A percentile compares a stretch with the other conserved stretches of the same genome.
phyloP scores from a whole-genome alignment of 768 basidiomycete species.

The Leccinum sublutescens region DNA sequence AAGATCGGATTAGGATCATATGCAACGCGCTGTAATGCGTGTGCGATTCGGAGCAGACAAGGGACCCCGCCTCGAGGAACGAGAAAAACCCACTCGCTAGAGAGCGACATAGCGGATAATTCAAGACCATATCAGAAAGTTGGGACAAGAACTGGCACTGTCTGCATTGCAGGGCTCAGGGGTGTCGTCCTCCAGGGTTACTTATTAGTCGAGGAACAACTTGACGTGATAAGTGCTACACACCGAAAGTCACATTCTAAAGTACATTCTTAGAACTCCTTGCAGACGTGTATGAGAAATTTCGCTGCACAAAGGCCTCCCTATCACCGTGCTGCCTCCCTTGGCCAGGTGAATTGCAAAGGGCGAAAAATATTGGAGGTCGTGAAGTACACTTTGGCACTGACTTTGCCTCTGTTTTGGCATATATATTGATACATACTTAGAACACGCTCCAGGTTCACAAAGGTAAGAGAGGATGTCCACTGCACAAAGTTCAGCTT shows the following conservation, averaged over 20 bases:
- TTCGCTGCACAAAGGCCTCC: neutral
- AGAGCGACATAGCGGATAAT: neutral
- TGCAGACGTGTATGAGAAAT: neutral
- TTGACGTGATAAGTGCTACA: neutral
- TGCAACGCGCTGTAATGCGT: neutral
- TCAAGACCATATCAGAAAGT: neutral
- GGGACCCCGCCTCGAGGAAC: neutral
- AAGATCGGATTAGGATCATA: too few species aligned
- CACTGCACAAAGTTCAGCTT: neutral
- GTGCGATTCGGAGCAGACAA: neutral
- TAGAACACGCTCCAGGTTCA: neutral
- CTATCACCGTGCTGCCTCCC: neutral
- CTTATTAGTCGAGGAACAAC: neutral
- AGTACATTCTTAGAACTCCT: neutral
- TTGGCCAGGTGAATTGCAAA: neutral
- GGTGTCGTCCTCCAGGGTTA: neutral
- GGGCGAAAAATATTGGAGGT: neutral
- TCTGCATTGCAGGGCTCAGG: neutral
- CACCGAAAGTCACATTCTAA: neutral
- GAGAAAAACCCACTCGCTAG: neutral
- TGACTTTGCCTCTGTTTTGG: neutral
- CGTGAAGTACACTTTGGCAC: neutral
- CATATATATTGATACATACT: neutral
- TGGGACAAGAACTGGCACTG: neutral
- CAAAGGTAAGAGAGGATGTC: neutral